Percentiles rank a stretch among this genome's conserved stretches.
phyloP scores from a whole-genome alignment of 2,329 filamentous ascomycete species.

The Lojkania enalia region DNA sequence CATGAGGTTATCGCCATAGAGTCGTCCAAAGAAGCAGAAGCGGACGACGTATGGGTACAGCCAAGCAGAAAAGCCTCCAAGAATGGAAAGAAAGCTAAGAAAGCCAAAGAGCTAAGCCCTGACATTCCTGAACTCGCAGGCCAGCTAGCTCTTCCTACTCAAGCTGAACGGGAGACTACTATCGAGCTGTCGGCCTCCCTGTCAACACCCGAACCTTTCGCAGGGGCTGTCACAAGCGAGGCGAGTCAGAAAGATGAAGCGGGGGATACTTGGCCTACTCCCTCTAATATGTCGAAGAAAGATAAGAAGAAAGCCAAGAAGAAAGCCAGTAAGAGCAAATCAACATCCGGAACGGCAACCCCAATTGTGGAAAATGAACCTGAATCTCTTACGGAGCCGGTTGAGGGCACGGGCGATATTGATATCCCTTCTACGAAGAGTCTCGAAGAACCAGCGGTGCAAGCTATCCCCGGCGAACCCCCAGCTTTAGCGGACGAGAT shows the following conservation, averaged over 20 bases:
- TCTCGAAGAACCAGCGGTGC: neutral
- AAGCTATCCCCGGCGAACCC: slow-evolving; percentile 4
- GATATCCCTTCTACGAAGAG: neutral
- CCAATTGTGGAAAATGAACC: slow-evolving; percentile 12
- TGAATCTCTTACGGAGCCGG: slow-evolving; percentile 3
- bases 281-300: slow-evolving; percentile 30
- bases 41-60: slow-evolving; percentile 8
- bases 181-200: slow-evolving; percentile 3
- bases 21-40: slow-evolving; percentile 7
- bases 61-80: slow-evolving; percentile 28
- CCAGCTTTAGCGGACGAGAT: neutral
- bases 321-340: slow-evolving; percentile 29
- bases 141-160: slow-evolving; percentile 3
- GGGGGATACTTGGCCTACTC: slow-evolving; percentile 19
- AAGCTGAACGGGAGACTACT: slow-evolving; percentile 11
- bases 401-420: neutral
- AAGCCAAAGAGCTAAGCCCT: slow-evolving; percentile 19
- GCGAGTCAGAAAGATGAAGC: slow-evolving; percentile 12
- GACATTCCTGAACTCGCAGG: neutral
- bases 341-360: slow-evolving; percentile 16
- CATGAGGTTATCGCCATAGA: too few species aligned
- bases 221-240: neutral
- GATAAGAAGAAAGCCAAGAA: slow-evolving; percentile 37
- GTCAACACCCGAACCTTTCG: slow-evolving; percentile 6
- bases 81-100: slow-evolving; percentile 41